Percentiles rank a stretch among this genome's conserved stretches.
phyloP scores from a whole-genome alignment of 345 rosid genomes.

The Brassica carinata region DNA sequence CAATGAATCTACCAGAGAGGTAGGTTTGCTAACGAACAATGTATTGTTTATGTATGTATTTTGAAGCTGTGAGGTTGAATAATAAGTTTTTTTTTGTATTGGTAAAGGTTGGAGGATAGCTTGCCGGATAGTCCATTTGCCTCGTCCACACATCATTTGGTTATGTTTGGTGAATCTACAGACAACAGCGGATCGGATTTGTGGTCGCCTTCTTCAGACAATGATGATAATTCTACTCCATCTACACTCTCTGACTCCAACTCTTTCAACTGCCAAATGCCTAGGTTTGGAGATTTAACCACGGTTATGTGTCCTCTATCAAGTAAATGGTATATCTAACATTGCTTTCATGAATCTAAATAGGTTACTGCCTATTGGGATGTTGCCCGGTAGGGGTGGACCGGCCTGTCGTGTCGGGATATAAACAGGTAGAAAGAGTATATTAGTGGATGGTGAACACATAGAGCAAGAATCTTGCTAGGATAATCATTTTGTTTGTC shows the following conservation, averaged over 20 bases:
- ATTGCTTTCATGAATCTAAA: background rate
- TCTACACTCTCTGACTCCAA: constrained; percentile 41
- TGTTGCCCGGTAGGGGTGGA: constrained; percentile 75
- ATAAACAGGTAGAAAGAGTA: constrained; percentile 45
- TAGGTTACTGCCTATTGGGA: constrained; percentile 56
- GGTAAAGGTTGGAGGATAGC: constrained; percentile 44
- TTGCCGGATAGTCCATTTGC: constrained; percentile 46
- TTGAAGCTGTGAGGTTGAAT: constrained; percentile 10
- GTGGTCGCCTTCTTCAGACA: constrained; percentile 44
- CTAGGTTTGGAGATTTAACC: constrained; percentile 50
- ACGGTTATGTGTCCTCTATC: background rate
- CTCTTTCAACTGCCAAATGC: constrained; percentile 79
- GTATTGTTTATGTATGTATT: background rate
- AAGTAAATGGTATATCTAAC: constrained; percentile 17
- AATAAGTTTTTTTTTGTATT: background rate
- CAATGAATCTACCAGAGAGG: constrained; percentile 43
- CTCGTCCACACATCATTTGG: constrained; percentile 34
- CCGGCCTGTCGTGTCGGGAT: constrained; percentile 91
- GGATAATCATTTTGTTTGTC: background rate
- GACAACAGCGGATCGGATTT: constrained; percentile 34
- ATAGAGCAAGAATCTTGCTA: constrained; percentile 6
- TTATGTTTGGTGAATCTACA: constrained; percentile 40
- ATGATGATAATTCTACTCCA: constrained; percentile 48
- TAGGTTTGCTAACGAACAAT: constrained; percentile 2
- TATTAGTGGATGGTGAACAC: constrained; percentile 1